Evolutionary conservation across 1,139 yeast species (phyloP).

Genomic region (Yamadazyma buinensis): DNA sequence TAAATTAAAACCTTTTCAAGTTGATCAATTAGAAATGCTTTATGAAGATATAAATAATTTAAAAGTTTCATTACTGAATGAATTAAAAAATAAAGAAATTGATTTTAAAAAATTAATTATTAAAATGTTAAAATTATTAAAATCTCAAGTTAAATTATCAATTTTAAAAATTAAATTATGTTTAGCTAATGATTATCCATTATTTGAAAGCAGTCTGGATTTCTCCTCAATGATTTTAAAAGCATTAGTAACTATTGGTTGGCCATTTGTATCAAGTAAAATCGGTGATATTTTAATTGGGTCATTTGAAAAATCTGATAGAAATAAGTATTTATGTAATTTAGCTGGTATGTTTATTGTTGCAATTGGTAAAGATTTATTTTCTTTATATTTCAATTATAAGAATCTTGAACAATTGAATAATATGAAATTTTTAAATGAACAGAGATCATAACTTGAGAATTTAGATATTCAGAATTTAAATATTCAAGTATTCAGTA

Average conservation of each 20-base stretch:
- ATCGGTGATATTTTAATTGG: conserved; percentile 23
- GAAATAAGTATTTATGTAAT: conserved; percentile 28
- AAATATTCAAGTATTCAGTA: no score
- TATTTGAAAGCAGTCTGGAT: conserved; percentile 13
- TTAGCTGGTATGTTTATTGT: conserved; percentile 31
- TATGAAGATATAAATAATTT: conserved; percentile 14
- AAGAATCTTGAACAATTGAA: conserved; percentile 25
- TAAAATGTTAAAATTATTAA: conserved; percentile 11
- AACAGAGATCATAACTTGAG: no score
- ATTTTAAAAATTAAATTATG: conserved; percentile 29
- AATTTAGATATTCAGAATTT: no score
- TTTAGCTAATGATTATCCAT: conserved; percentile 33
- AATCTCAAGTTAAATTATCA: conserved; percentile 13
- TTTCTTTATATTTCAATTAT: conserved; percentile 27
- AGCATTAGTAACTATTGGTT: conserved; percentile 30
- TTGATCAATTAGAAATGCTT: conserved; percentile 25
- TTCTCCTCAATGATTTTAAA: conserved; percentile 25
- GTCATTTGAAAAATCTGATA: conserved; percentile 16
- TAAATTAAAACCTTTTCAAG: conserved; percentile 21
- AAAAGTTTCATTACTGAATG: background rate
- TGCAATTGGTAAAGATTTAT: conserved; percentile 31
- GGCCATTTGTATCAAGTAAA: conserved; percentile 41
- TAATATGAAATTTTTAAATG: conserved; percentile 18
- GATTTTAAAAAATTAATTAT: background rate
- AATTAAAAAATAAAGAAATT: background rate